These are phyloP conservation scores for Trichoderma endophyticum DNA, from an alignment of 2,329 filamentous ascomycete species.

Conservation along the genomic window DNA sequence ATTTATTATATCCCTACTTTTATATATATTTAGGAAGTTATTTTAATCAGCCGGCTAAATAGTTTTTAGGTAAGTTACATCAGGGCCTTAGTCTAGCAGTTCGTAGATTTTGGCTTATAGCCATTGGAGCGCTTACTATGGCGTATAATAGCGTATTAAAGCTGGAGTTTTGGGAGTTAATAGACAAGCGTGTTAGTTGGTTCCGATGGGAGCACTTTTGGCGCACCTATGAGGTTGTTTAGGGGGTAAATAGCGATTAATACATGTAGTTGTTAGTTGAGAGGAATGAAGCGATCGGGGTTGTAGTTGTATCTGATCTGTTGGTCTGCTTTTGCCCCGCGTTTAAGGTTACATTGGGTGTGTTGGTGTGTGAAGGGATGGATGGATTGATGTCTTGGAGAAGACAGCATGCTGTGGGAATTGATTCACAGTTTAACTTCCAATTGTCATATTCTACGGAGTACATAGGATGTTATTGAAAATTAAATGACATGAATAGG, in stretches of 20 bases:
- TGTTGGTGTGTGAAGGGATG: not conserved
- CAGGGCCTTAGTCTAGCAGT: not conserved
- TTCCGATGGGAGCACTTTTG: not conserved
- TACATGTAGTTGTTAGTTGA: not conserved
- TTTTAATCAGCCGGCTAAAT: too few relatives aligned
- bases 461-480: not conserved
- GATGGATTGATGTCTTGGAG: not conserved
- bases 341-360: not conserved
- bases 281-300: not conserved
- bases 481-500: not conserved
- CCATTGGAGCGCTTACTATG: conserved; percentile 1
- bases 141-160: not conserved
- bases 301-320: not conserved
- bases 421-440: not conserved
- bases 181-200: not conserved
- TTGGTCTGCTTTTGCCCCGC: not conserved
- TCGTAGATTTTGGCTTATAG: not conserved
- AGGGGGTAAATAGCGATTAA: not conserved
- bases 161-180: not conserved
- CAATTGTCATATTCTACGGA: not conserved
- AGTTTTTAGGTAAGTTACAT: too few relatives aligned
- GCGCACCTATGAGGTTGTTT: not conserved
- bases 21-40: too few relatives aligned
- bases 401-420: not conserved
- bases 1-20: too few relatives aligned